Base-by-base conservation (phyloP, 768 basidiomycete species). In the Exidia glandulosa region DNA sequence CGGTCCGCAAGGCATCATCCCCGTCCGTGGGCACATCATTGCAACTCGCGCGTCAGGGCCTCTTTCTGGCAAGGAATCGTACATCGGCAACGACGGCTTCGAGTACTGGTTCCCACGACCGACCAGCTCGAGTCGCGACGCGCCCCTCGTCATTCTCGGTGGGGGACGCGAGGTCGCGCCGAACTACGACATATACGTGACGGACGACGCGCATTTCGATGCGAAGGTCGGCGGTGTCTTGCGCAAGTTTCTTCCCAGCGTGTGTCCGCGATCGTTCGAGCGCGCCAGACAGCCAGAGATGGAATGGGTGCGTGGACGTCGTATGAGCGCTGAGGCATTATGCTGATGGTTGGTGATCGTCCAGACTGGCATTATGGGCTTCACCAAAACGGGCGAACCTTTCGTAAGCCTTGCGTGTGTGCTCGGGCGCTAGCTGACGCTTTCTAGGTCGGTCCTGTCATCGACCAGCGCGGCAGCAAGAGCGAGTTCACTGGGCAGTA, bases 41-140 rank as follows among this genome's bases (percentile, higher is more conserved):
- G 73, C 79, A 0, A 70, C 73, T 1, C 76, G 77, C n/a, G 76
- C 81, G 0, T 85, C 29, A 75, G 74, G 13, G 76, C 71, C 62
- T 63, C 68, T 45, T 71, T 79, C 2, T 85, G 81, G 82, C 73
- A 63, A 62, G 81, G 72, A 59, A 19, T 54, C 50, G 6, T 54
- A 54, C 50, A 31, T 72, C 75, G 62, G 76, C 2, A 71, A 75
- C 57, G 62, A 80, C 62, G 81, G 80, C 0, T 79, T 74, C 66
- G 86, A 89, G 64, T 93, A 92, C 68, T 91, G 87, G 87, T 90
- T 93, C 67, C 85, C 88, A n/a, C 78, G 90, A 14, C 82, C 82
- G 0, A 58, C 77, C 41, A 62, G 66, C 58, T 61, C 50, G 60
- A 60, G 32, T 68, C 9, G 72, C 75, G 33, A 67, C 71, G 3